phyloP scores from a whole-genome alignment of 1,284 basidiomycete genomes.

The Sporisorium graminicola region DNA sequence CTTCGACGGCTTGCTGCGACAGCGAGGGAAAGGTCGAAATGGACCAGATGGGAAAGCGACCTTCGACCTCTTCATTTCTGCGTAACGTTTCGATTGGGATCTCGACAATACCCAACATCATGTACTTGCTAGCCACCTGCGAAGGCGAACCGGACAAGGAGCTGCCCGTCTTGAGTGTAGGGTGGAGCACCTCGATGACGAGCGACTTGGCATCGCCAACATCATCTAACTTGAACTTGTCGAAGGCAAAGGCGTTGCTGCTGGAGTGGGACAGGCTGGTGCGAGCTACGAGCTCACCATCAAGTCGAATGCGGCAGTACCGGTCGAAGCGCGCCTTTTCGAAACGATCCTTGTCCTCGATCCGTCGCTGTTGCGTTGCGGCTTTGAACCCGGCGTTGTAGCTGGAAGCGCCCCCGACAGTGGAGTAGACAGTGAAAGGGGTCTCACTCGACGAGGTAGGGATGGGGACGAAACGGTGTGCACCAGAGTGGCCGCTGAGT shows the following conservation, averaged over 20 bases:
- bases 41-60: conserved; percentile 64
- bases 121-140: conserved; percentile 29
- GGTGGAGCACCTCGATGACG: conserved; percentile 55
- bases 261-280: conserved; percentile 38
- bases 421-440: conserved; percentile 9
- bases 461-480: conserved; percentile 16
- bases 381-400: conserved; percentile 10
- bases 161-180: conserved; percentile 28
- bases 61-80: conserved; percentile 60
- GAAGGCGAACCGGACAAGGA: conserved; percentile 29
- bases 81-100: conserved; percentile 59
- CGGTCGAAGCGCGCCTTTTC: conserved; percentile 47
- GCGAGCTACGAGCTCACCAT: conserved; percentile 53
- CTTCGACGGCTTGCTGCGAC: conserved; percentile 11
- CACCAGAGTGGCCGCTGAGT: conserved; percentile 34
- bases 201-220: conserved; percentile 42
- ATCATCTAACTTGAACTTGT: conserved; percentile 56
- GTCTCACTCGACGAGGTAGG: conserved; percentile 10
- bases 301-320: conserved; percentile 56
- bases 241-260: conserved; percentile 32
- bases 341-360: conserved; percentile 39
- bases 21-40: conserved; percentile 17
- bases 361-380: conserved; percentile 15
- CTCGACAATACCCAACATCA: conserved; percentile 56
- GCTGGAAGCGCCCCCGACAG: conserved; percentile 4